Evolutionary conservation across 768 basidiomycete species (phyloP).

Genomic region (Trametes meyenii): DNA sequence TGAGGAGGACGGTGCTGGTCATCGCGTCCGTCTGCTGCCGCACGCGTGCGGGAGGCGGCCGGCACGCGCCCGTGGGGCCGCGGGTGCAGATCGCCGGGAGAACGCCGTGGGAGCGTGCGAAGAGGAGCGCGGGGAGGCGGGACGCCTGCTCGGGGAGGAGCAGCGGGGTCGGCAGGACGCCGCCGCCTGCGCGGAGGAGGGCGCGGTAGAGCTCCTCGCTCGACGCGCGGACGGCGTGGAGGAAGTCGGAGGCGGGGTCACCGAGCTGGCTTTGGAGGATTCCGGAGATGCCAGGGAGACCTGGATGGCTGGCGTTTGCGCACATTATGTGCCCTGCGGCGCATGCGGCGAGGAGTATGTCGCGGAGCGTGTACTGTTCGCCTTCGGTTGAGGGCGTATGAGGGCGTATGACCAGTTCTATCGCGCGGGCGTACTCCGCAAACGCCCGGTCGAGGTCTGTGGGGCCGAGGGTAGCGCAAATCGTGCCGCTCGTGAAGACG

Average conservation of each 20-base stretch:
- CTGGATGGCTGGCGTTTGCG: conserved; percentile 27
- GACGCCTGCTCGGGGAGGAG: conserved; percentile 44
- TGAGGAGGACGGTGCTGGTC: conserved; percentile 45
- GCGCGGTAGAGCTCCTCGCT: conserved; percentile 38
- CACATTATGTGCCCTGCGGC: conserved; percentile 37
- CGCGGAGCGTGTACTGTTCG: conserved; percentile 37
- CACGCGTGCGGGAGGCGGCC: conserved; percentile 27
- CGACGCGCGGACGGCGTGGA: conserved; percentile 39
- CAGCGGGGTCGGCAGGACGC: conserved; percentile 45
- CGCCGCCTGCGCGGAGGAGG: conserved; percentile 39
- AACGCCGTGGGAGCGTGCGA: conserved; percentile 38
- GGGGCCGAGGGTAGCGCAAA: conserved; percentile 37
- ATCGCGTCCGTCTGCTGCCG: conserved; percentile 36
- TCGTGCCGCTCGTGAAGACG: conserved; percentile 44
- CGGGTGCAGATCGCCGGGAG: conserved; percentile 39
- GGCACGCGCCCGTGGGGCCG: conserved; percentile 2
- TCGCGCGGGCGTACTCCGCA: conserved; percentile 43
- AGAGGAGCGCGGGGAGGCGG: conserved; percentile 40
- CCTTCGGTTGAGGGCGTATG: conserved; percentile 26
- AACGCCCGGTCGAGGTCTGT: conserved; percentile 35
- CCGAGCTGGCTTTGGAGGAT: conserved; percentile 29
- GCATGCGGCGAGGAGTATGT: conserved; percentile 44
- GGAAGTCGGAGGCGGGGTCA: conserved; percentile 40
- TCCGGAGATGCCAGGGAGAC: conserved; percentile 28
- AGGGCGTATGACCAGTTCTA: conserved; percentile 46